A percentile compares a stretch with the other conserved stretches of the same genome.
Evolutionary conservation across 805 yeast species (phyloP).

Genomic region (Grigorovia transvaalensis): DNA sequence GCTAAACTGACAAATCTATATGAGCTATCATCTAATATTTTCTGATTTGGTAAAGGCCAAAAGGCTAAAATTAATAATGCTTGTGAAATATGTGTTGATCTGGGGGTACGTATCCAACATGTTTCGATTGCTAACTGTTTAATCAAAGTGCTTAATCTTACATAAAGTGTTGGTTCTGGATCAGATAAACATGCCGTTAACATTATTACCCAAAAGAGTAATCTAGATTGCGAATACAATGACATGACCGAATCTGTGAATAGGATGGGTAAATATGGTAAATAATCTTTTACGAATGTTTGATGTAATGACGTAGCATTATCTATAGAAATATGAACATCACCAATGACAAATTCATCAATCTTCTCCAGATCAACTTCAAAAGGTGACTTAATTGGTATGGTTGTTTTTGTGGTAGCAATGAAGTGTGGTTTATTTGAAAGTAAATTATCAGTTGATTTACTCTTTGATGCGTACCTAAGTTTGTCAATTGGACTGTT

Average conservation of each 20-base stretch:
- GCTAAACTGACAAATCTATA: conserved; percentile 84
- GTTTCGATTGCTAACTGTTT: conserved; percentile 84
- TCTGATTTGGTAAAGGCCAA: conserved; percentile 92
- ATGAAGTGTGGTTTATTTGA: conserved; percentile 13
- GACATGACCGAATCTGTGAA: conserved; percentile 62
- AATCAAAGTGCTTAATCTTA: conserved; percentile 62
- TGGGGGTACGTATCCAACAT: conserved; percentile 86
- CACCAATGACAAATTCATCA: conserved; percentile 65
- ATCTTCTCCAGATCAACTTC: conserved; percentile 20
- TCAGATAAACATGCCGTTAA: conserved; percentile 78
- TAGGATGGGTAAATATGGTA: conserved; percentile 74
- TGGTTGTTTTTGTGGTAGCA: conserved; percentile 23
- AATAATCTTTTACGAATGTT: conserved; percentile 51
- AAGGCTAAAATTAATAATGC: conserved; percentile 73
- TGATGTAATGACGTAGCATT: conserved; percentile 68
- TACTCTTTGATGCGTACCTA: neutral
- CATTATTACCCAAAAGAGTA: conserved; percentile 85
- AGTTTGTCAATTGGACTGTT: neutral
- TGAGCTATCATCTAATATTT: conserved; percentile 84
- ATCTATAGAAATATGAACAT: conserved; percentile 52
- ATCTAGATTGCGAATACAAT: conserved; percentile 70
- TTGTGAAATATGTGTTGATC: conserved; percentile 89
- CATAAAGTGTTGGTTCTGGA: conserved; percentile 76
- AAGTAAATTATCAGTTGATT: neutral
- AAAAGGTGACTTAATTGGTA: conserved; percentile 24